phyloP scores from a whole-genome alignment of 2,329 filamentous ascomycete species.

The Ascochyta lentis region DNA sequence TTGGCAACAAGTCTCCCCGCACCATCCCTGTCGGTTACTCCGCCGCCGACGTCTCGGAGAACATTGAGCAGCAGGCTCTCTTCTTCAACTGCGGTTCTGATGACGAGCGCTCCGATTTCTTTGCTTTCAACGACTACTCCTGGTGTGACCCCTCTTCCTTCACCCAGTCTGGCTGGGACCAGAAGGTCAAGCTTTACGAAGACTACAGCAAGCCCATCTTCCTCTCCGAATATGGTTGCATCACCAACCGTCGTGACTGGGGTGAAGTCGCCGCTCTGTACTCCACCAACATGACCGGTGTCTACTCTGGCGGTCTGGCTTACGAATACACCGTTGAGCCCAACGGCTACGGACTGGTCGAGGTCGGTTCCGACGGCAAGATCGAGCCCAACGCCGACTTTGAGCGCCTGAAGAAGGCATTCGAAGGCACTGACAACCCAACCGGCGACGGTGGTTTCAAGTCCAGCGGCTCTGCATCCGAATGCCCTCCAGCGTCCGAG shows the following conservation, averaged over 20 bases:
- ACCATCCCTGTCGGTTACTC: constrained; percentile 80
- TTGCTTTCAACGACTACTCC: constrained; percentile 88
- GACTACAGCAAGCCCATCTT: constrained; percentile 64
- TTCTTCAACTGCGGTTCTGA: constrained; percentile 95
- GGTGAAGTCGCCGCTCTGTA: constrained; percentile 81
- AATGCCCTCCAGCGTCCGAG: constrained; percentile 60
- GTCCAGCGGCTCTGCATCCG: constrained; percentile 57
- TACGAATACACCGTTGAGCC: constrained; percentile 82
- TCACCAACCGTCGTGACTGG: constrained; percentile 80
- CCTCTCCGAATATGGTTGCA: constrained; percentile 93
- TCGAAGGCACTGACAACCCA: constrained; percentile 59
- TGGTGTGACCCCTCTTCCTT: constrained; percentile 70
- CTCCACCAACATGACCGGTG: constrained; percentile 78
- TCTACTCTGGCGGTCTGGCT: constrained; percentile 94
- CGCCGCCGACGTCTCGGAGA: constrained; percentile 82
- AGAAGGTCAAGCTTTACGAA: constrained; percentile 47
- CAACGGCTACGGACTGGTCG: constrained; percentile 79
- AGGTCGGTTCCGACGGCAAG: constrained; percentile 60
- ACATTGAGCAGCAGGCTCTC: constrained; percentile 82
- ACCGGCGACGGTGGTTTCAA: constrained; percentile 65
- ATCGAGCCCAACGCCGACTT: constrained; percentile 71
- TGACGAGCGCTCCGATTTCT: constrained; percentile 85
- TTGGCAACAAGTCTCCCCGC: constrained; percentile 71
- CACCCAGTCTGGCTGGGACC: constrained; percentile 75
- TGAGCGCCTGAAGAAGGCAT: constrained; percentile 59